Evolutionary conservation across 2,329 filamentous ascomycete genomes (phyloP).

Genomic region (Alternaria hordeiaustralica): DNA sequence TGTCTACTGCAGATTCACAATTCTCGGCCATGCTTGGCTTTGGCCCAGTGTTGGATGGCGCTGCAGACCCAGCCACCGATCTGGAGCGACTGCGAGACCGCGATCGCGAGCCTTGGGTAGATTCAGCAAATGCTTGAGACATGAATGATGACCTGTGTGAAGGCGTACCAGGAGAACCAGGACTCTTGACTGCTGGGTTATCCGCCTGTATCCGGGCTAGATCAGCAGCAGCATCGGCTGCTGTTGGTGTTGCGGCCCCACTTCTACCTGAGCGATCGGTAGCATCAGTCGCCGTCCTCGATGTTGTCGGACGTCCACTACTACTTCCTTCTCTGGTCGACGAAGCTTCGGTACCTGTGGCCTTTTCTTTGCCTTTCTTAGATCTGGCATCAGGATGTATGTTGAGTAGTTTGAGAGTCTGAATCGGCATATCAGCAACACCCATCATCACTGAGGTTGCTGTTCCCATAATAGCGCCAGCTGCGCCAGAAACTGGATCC

Average conservation of each 20-base stretch:
- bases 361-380: conserved; percentile 38
- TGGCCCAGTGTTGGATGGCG: conserved; percentile 23
- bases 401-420: conserved; percentile 58
- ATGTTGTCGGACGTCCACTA: conserved; percentile 15
- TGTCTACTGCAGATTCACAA: conserved; percentile 66
- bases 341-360: conserved; percentile 10
- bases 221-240: conserved; percentile 14
- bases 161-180: conserved; percentile 27
- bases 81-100: conserved; percentile 21
- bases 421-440: conserved; percentile 72
- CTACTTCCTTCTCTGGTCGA: conserved; percentile 23
- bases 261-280: conserved; percentile 24
- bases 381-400: conserved; percentile 50
- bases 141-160: conserved; percentile 39
- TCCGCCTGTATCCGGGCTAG: conserved; percentile 14
- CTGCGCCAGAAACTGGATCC: conserved; percentile 59
- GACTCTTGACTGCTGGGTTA: conserved; percentile 11
- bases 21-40: conserved; percentile 19
- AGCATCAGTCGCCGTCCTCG: conserved; percentile 21
- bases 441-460: conserved; percentile 81
- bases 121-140: conserved; percentile 41
- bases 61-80: conserved; percentile 4
- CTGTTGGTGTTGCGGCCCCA: conserved; percentile 27
- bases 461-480: conserved; percentile 82
- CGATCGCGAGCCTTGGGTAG: conserved; percentile 37